Conservation (phyloP, 2,329 filamentous ascomycete genomes). For the Zarea fungicola region DNA sequence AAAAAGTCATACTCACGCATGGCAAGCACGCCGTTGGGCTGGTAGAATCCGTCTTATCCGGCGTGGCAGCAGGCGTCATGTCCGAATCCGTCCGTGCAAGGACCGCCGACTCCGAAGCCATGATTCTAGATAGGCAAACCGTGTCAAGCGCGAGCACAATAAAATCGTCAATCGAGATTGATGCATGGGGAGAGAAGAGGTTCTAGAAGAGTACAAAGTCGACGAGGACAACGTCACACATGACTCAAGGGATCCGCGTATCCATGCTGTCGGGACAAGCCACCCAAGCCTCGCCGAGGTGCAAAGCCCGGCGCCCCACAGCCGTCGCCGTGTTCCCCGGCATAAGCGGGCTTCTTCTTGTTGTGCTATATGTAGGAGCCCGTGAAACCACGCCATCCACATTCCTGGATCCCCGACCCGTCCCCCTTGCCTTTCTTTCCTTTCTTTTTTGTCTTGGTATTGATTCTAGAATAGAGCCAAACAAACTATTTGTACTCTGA, state of each 20-base stretch:
- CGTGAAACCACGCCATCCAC: not conserved
- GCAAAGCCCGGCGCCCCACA: constrained; percentile 5
- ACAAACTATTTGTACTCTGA: too few species aligned
- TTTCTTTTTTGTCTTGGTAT: too few species aligned
- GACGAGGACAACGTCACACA: not conserved
- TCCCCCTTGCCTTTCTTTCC: too few species aligned
- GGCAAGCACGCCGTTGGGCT: not conserved
- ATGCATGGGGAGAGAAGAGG: too few species aligned
- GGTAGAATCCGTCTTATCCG: not conserved
- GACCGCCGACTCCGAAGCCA: not conserved
- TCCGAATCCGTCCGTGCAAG: too few species aligned
- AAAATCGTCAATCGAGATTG: too few species aligned
- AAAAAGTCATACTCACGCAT: not conserved
- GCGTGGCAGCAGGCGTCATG: not conserved
- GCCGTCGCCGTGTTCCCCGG: not conserved
- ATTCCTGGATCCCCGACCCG: too few species aligned
- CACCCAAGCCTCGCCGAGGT: constrained; percentile 6
- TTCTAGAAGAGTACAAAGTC: too few species aligned
- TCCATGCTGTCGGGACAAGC: not conserved
- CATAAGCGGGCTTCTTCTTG: too few species aligned
- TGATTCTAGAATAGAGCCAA: too few species aligned
- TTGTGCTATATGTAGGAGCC: not conserved
- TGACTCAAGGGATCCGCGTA: not conserved
- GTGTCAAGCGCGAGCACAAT: not conserved
- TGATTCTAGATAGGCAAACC: not conserved